Percentiles rank a stretch among this genome's conserved stretches.
phyloP scores from a whole-genome alignment of 768 basidiomycete genomes.

The Amanita inopinata region DNA sequence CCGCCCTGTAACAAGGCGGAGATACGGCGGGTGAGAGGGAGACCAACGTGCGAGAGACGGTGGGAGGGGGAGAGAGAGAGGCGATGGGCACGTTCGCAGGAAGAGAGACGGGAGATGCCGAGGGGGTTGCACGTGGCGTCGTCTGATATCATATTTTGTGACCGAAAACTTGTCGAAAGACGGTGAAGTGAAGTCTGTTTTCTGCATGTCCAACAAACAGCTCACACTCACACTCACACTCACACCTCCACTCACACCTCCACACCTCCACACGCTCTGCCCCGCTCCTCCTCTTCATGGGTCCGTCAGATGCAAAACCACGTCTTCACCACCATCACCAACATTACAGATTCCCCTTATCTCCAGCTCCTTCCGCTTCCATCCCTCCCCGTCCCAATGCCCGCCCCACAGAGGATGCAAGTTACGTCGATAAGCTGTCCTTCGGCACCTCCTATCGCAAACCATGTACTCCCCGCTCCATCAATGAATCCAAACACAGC shows the following conservation, averaged over 20 bases:
- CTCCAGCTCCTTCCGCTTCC: slow-evolving; percentile 18
- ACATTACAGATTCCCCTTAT: slow-evolving; percentile 17
- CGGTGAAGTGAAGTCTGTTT: slow-evolving; percentile 2
- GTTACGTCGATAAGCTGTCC: no score
- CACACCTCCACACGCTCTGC: no score
- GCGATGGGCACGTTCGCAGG: slow-evolving; percentile 20
- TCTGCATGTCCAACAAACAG: neutral
- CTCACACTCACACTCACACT: no score
- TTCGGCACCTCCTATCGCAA: neutral
- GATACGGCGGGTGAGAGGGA: no score
- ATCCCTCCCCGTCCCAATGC: slow-evolving; percentile 17
- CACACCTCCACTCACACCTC: no score
- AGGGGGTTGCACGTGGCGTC: slow-evolving; percentile 19
- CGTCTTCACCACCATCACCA: slow-evolving; percentile 2
- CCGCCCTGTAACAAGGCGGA: no score
- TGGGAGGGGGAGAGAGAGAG: neutral
- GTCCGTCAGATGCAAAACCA: slow-evolving; percentile 12
- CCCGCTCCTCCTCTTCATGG: neutral
- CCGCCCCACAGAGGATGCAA: slow-evolving; percentile 12
- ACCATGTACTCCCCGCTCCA: neutral
- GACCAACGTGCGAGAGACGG: slow-evolving; percentile 1
- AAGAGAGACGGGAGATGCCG: slow-evolving; percentile 18
- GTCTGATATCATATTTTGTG: slow-evolving; percentile 16
- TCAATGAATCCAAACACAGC: slow-evolving; percentile 9
- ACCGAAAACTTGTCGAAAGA: slow-evolving; percentile 9